Evolutionary conservation across 2,329 filamentous ascomycete genomes (phyloP).

Genomic region (Aspergillus tamarii): DNA sequence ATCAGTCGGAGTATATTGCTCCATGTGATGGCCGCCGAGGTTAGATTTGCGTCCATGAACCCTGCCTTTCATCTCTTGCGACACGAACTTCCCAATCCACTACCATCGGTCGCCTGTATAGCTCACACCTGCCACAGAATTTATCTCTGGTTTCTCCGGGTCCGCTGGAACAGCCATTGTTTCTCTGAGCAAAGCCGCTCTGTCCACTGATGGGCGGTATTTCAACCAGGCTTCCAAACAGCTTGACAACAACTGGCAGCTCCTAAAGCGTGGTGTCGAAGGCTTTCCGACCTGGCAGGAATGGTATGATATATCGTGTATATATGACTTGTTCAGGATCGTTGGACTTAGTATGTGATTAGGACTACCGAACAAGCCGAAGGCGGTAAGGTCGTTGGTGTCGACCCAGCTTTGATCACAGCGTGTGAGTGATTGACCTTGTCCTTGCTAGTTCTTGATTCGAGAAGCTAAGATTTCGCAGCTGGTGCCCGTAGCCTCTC

Average conservation of each 20-base stretch:
- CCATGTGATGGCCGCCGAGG: conserved; percentile 87
- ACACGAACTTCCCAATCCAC: conserved; percentile 6
- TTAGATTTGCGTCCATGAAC: conserved; percentile 35
- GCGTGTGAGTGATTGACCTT: conserved; percentile 51
- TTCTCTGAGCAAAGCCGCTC: conserved; percentile 79
- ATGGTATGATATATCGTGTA: conserved; percentile 71
- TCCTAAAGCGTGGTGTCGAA: conserved; percentile 90
- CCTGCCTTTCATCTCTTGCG: conserved; percentile 8
- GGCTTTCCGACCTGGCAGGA: conserved; percentile 98
- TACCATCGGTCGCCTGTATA: conserved; percentile 6
- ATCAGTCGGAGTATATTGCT: conserved; percentile 97
- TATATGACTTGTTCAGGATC: neutral
- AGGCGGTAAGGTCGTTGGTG: conserved; percentile 83
- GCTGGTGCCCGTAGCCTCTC: conserved; percentile 73
- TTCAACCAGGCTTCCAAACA: conserved; percentile 96
- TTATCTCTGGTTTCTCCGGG: conserved; percentile 90
- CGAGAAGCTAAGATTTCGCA: conserved; percentile 27
- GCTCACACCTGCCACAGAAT: conserved; percentile 56
- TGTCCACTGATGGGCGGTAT: conserved; percentile 95
- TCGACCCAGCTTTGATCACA: conserved; percentile 87
- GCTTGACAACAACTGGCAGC: conserved; percentile 85
- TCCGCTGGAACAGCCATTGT: conserved; percentile 93
- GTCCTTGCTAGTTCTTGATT: neutral
- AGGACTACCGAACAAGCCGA: conserved; percentile 79
- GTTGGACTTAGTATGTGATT: conserved; percentile 19